Conservation (phyloP, 2,329 filamentous ascomycete species). For the Dactylellina sp. region DNA sequence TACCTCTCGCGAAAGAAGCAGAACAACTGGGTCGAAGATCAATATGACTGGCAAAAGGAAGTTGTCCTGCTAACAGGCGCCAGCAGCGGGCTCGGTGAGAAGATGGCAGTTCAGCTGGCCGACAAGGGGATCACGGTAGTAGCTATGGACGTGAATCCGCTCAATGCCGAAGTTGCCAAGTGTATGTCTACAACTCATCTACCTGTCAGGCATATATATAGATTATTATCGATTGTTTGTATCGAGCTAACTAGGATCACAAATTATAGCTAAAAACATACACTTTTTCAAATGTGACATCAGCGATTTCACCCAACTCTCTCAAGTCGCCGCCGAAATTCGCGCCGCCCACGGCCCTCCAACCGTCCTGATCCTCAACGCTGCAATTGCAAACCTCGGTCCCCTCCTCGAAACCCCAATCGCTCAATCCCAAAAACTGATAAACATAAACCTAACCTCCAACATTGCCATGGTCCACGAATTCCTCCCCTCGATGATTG, state of each 20-base stretch:
- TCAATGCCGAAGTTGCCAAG: slow-evolving; percentile 9
- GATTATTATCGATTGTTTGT: background rate
- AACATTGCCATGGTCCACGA: slow-evolving; percentile 75
- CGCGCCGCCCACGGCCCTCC: slow-evolving; percentile 62
- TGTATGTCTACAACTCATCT: slow-evolving; percentile 17
- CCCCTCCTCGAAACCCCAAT: slow-evolving; percentile 23
- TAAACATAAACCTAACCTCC: slow-evolving; percentile 76
- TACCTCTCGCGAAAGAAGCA: slow-evolving; percentile 39
- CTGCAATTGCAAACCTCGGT: slow-evolving; percentile 63
- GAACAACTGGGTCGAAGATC: slow-evolving; percentile 52
- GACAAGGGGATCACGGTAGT: slow-evolving; percentile 38
- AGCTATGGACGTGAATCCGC: slow-evolving; percentile 39
- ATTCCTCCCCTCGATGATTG: slow-evolving; percentile 75
- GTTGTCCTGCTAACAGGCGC: slow-evolving; percentile 47
- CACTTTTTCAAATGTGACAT: slow-evolving; percentile 52
- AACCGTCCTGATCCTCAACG: slow-evolving; percentile 64
- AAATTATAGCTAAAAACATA: slow-evolving; percentile 26
- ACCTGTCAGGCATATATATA: background rate
- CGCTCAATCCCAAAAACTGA: slow-evolving; percentile 61
- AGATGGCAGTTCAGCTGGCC: slow-evolving; percentile 30
- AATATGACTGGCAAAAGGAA: slow-evolving; percentile 52
- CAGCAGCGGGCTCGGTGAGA: slow-evolving; percentile 45
- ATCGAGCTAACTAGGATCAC: background rate
- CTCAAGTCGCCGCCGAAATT: slow-evolving; percentile 62
- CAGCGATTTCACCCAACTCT: slow-evolving; percentile 24